Percentiles rank a stretch among this genome's conserved stretches.
Evolutionary conservation across 225 moss, liverwort and hornwort species (phyloP).

Genomic region (Pleurozium schreberi): DNA sequence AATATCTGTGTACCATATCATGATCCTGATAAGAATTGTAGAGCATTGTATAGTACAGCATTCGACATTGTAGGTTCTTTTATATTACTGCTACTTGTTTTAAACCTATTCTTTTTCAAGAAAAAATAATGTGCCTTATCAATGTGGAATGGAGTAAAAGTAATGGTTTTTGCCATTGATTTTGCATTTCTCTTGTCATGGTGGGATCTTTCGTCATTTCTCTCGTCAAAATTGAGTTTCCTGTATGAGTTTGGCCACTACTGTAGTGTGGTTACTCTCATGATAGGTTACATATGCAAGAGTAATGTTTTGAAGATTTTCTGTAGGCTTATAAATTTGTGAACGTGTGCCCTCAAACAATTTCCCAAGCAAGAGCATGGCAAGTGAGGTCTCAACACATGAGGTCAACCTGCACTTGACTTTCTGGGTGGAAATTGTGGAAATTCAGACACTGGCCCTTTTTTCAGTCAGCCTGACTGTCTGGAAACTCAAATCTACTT

Average conservation of each 20-base stretch:
- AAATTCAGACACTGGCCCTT: no score
- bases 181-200: neutral
- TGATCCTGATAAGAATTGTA: neutral
- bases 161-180: neutral
- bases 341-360: neutral
- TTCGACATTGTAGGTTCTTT: neutral
- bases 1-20: neutral
- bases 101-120: neutral
- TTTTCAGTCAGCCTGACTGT: no score
- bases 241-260: neutral
- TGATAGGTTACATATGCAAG: neutral
- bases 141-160: neutral
- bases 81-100: neutral
- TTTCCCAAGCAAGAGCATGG: neutral
- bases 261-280: neutral
- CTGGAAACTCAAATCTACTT: neutral
- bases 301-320: neutral
- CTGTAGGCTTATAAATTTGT: neutral
- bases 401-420: neutral
- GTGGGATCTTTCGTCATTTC: no score
- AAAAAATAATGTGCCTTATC: no score
- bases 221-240: no score
- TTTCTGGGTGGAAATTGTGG: neutral
- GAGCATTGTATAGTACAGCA: neutral
- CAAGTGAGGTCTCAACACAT: neutral